Conservation (phyloP, 148 eudicot species). For the Vaccinium corymbosum region DNA sequence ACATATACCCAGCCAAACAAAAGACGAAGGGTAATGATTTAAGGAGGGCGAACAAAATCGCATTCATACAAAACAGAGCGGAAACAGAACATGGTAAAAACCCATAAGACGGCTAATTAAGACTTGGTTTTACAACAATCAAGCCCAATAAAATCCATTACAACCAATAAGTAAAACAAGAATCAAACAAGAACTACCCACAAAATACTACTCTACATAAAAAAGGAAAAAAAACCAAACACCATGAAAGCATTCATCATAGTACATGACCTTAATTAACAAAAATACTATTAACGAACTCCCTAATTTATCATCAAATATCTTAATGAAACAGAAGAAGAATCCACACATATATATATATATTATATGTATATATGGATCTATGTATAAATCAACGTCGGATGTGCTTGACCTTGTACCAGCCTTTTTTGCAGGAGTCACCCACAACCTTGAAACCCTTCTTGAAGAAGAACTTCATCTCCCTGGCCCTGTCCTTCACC, state of each 20-base stretch:
- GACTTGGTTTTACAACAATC: background rate
- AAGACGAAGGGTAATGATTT: too few relatives aligned
- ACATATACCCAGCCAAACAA: too few relatives aligned
- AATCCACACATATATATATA: background rate
- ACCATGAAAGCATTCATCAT: background rate
- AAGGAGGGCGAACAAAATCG: too few relatives aligned
- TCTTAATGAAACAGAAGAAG: background rate
- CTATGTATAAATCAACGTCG: slow-evolving; percentile 4
- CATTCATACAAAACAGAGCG: background rate
- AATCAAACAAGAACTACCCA: background rate
- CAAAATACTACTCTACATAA: background rate
- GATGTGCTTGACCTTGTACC: slow-evolving; percentile 57
- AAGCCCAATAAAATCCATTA: background rate
- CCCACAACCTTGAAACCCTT: slow-evolving; percentile 53
- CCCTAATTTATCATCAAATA: too few relatives aligned
- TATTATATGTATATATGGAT: background rate
- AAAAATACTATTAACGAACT: background rate
- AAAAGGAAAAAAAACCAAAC: background rate
- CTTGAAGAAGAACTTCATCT: slow-evolving; percentile 41
- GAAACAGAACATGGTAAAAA: background rate
- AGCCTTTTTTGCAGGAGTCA: slow-evolving; percentile 59
- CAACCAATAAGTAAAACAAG: background rate
- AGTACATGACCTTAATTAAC: background rate
- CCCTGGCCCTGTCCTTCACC: slow-evolving; percentile 54
- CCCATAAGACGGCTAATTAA: background rate